phyloP scores from a whole-genome alignment of 495 filamentous ascomycete species.

The Aspergillus affinis region DNA sequence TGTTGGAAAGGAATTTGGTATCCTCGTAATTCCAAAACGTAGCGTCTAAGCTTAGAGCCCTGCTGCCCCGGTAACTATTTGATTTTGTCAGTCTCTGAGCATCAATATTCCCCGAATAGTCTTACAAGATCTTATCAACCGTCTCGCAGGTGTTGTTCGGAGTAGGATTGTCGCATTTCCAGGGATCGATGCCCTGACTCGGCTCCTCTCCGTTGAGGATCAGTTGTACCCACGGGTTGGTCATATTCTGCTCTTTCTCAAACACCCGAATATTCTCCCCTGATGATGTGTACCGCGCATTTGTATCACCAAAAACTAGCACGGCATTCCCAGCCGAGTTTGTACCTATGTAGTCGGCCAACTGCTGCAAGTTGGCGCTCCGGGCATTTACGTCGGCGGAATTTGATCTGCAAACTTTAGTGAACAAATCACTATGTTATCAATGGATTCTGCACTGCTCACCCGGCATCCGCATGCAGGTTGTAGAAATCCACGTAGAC shows the following conservation, averaged over 20 bases:
- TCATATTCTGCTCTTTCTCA: constrained; percentile 41
- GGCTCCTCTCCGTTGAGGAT: constrained; percentile 45
- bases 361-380: constrained; percentile 54
- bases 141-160: constrained; percentile 53
- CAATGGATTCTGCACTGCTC: neutral
- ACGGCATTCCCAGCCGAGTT: constrained; percentile 57
- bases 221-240: constrained; percentile 55
- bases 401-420: constrained; percentile 28
- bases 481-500: constrained; percentile 62
- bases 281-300: constrained; percentile 54
- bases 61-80: constrained; percentile 46
- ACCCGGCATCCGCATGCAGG: constrained; percentile 62
- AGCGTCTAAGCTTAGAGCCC: constrained; percentile 42
- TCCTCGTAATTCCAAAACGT: constrained; percentile 50
- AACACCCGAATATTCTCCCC: constrained; percentile 52
- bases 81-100: neutral
- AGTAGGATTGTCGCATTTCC: constrained; percentile 51
- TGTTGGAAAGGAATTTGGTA: constrained; percentile 51
- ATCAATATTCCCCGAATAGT: neutral
- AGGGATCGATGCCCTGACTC: constrained; percentile 29
- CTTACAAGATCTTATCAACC: constrained; percentile 59
- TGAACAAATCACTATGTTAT: neutral
- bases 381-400: constrained; percentile 48
- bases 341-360: constrained; percentile 51
- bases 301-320: constrained; percentile 59